Conservation (phyloP, 148 eudicot species). For the Chenopodium berlandieri region DNA sequence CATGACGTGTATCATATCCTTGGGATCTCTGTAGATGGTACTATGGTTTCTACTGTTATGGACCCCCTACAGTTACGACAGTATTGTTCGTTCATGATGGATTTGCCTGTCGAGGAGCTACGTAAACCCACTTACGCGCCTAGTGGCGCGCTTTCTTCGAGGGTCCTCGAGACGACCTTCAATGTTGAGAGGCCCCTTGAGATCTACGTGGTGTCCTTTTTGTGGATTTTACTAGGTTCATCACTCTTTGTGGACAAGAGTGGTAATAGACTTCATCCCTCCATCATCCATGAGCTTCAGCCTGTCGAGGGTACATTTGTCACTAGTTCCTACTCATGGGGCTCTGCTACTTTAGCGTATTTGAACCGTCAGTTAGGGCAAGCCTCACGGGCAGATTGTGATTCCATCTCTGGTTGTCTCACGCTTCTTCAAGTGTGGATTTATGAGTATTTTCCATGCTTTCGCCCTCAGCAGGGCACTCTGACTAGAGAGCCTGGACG, state of each 20-base stretch:
- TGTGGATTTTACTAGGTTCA: background rate
- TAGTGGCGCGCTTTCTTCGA: background rate
- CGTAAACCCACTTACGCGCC: background rate
- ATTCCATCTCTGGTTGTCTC: background rate
- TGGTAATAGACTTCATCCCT: background rate
- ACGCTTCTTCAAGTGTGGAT: background rate
- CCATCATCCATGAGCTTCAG: background rate
- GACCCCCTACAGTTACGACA: no score
- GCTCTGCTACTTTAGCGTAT: background rate
- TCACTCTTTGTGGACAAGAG: slow-evolving; percentile 1
- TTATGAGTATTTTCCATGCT: background rate
- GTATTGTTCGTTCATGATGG: background rate
- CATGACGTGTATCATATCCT: background rate
- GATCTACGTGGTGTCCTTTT: background rate
- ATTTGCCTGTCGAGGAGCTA: background rate
- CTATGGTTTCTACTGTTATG: background rate
- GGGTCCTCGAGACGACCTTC: background rate
- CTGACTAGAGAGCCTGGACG: no score
- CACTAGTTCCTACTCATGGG: background rate
- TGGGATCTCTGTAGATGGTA: background rate
- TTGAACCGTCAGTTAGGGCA: background rate
- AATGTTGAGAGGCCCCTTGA: background rate
- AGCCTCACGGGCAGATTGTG: background rate
- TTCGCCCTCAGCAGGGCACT: background rate
- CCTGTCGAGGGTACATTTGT: background rate